phyloP scores from a whole-genome alignment of 441 rosid genomes.

The Hypseocharis bilobata region DNA sequence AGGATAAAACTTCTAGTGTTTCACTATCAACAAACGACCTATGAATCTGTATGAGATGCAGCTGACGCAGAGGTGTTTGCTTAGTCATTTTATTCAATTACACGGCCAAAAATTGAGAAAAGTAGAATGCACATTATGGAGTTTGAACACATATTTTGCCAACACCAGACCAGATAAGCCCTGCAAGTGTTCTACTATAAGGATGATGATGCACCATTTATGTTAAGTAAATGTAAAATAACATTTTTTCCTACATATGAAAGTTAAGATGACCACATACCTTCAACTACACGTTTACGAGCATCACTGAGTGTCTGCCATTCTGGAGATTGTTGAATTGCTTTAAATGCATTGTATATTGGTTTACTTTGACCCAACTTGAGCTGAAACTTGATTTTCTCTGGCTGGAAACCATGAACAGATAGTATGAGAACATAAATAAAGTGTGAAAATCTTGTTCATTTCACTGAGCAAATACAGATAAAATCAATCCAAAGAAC shows the following conservation, averaged over 20 bases:
- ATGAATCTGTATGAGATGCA: too few species aligned
- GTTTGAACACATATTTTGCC: too few species aligned
- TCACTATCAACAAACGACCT: too few species aligned
- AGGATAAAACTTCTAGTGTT: too few species aligned
- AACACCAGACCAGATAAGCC: too few species aligned
- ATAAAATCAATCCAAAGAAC: background rate
- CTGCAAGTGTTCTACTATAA: too few species aligned
- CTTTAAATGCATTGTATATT: constrained; percentile 59
- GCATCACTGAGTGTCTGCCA: constrained; percentile 59
- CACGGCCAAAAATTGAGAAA: too few species aligned
- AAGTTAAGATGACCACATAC: constrained; percentile 38
- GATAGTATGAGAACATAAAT: constrained; percentile 17
- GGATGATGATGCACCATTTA: too few species aligned
- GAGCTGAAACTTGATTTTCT: constrained; percentile 62
- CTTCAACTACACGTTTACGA: constrained; percentile 50
- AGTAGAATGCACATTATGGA: too few species aligned
- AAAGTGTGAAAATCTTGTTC: background rate
- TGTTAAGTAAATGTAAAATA: background rate
- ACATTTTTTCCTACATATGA: background rate
- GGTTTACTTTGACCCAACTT: constrained; percentile 76
- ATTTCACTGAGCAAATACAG: background rate
- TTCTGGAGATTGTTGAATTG: constrained; percentile 54
- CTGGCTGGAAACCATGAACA: constrained; percentile 43
- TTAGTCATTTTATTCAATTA: too few species aligned
- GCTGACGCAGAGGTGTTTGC: too few species aligned